Evolutionary conservation across 768 basidiomycete genomes (phyloP), one percentile per base, ranked within the genome.

Genomic region (Mycena polygramma): DNA sequence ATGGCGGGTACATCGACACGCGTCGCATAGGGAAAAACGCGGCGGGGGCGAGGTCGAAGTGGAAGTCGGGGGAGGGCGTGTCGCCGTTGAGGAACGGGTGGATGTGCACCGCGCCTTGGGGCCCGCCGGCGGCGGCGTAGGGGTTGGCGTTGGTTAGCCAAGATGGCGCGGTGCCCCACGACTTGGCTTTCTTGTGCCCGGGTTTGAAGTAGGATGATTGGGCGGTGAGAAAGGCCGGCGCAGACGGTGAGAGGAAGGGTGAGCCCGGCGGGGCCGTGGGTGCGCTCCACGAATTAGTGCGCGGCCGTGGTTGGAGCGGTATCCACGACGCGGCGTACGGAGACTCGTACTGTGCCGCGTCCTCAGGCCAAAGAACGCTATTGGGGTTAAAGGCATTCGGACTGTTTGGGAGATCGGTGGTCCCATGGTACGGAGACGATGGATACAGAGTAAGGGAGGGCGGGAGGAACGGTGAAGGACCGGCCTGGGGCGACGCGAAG

Each of bases 1-100:
- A 30, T 20, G 60, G 54, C 1, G 63, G 53, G 36, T 20, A 4
- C 11, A 22, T 24, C 26, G 41, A 17, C 35, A 52, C 41, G 54
- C 57, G 39, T 37, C 65, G 55, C 55, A 62, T 36, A 13, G 70
- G 70, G 17, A 15, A 1, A 54, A 71, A 67, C 10, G 52, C 48
- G 26, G 24, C 35, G 17, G 75, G 75, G 20, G 84, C 79, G n/a
- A 86, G 77, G 70, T 86, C 83, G 77, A 86, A 83, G 67, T 80
- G 71, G 66, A 86, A 77, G 14, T 77, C 75, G 2, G 72, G 73
- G 24, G 73, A 75, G 19, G 76, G 75, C 0, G 72, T 62, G 51
- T 84, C 84, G 26, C 82, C 84, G 62, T 82, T 81, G 36, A 67
- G 57, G 54, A 53, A 71, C 20, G 70, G 70, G 41, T 71, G 70